A percentile compares a stretch with the other conserved stretches of the same genome.
phyloP scores from a whole-genome alignment of 257 asterid species.

The Penstemon eatonii region DNA sequence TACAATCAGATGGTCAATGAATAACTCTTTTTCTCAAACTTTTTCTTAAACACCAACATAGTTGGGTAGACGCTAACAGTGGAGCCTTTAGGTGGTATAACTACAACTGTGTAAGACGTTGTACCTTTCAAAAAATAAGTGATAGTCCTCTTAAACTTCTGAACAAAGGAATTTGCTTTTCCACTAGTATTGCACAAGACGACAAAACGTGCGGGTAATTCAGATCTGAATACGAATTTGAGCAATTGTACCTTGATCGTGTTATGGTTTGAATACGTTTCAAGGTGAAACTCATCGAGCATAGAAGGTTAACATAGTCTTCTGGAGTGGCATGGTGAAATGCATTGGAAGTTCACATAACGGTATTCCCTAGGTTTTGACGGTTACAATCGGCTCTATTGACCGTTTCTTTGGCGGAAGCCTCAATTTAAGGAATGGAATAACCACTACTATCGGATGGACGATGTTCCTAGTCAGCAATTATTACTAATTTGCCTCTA shows the following conservation, averaged over 20 bases:
- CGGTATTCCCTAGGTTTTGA: conserved; percentile 59
- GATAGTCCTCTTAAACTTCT: too few species aligned
- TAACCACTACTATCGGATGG: conserved; percentile 47
- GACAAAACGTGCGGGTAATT: too few species aligned
- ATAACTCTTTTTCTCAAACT: conserved; percentile 35
- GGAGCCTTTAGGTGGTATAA: neutral
- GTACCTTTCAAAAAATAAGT: too few species aligned
- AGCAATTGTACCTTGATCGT: too few species aligned
- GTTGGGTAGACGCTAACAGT: conserved; percentile 4
- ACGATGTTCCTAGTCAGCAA: conserved; percentile 40
- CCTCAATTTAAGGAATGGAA: conserved; percentile 38
- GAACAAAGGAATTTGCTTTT: too few species aligned
- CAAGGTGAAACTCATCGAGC: conserved; percentile 38
- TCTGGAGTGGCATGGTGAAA: conserved; percentile 38
- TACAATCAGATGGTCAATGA: conserved; percentile 17
- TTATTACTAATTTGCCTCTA: conserved; percentile 37
- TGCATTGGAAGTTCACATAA: conserved; percentile 44
- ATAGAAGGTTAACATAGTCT: conserved; percentile 39
- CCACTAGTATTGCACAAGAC: too few species aligned
- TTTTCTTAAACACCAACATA: conserved; percentile 6
- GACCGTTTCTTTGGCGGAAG: conserved; percentile 51
- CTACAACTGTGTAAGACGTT: too few species aligned
- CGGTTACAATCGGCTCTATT: conserved; percentile 49
- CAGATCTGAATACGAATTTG: too few species aligned
- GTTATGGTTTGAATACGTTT: neutral